These are phyloP conservation scores for Paecilomyces niveus DNA, from an alignment of 2,329 filamentous ascomycete genomes.

Conservation along the genomic window DNA sequence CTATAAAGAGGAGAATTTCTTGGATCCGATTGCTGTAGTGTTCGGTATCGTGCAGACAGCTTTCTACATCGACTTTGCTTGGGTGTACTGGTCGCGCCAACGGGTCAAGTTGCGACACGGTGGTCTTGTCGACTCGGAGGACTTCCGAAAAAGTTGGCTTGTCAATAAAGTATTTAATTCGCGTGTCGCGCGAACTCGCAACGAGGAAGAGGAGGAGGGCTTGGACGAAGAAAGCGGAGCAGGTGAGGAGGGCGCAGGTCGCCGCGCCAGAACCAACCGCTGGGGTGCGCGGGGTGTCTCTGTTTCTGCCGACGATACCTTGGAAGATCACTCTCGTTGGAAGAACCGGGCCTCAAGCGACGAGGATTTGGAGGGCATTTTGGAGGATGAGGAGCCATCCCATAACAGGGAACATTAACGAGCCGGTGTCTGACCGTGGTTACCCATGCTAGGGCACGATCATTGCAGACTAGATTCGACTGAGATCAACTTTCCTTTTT, in stretches of 20 bases:
- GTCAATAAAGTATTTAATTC: conserved; percentile 67
- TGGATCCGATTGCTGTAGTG: conserved; percentile 68
- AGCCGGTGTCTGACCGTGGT: background rate
- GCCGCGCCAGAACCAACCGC: conserved; percentile 31
- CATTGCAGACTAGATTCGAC: background rate
- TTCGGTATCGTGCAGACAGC: conserved; percentile 86
- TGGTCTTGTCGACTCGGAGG: conserved; percentile 82
- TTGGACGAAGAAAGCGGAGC: conserved; percentile 24
- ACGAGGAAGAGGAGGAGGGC: conserved; percentile 31
- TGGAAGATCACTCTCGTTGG: conserved; percentile 20
- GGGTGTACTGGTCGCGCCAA: conserved; percentile 93
- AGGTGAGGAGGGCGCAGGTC: conserved; percentile 14
- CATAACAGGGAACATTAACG: background rate
- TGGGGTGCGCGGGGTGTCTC: conserved; percentile 55
- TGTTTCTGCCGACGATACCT: conserved; percentile 51
- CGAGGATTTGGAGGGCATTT: conserved; percentile 12
- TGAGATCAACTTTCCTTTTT: background rate
- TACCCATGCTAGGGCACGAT: background rate
- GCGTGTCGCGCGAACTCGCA: conserved; percentile 16
- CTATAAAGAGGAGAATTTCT: conserved; percentile 51
- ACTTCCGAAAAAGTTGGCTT: conserved; percentile 78
- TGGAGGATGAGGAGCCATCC: conserved; percentile 13
- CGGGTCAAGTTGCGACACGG: conserved; percentile 87
- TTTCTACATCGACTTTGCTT: conserved; percentile 88
- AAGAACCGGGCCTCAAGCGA: conserved; percentile 5